These are phyloP conservation scores for Diaporthe humulicola DNA, from an alignment of 2,329 filamentous ascomycete genomes.

Conservation along the genomic window DNA sequence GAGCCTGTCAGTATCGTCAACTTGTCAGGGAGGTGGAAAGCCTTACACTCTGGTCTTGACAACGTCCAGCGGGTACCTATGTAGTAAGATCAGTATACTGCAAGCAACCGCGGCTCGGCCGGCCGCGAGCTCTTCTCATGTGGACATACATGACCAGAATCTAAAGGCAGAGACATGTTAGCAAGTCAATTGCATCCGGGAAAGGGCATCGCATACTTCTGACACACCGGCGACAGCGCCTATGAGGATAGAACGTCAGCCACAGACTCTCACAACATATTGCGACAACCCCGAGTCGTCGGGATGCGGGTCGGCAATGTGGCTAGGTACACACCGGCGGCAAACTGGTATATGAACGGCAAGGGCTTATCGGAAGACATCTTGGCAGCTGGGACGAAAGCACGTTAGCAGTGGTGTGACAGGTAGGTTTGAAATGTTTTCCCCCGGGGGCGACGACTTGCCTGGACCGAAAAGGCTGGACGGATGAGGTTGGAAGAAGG, in stretches of 20 bases:
- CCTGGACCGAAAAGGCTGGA: conserved; percentile 31
- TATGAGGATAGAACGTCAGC: conserved; percentile 53
- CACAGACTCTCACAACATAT: conserved; percentile 39
- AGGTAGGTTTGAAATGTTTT: neutral
- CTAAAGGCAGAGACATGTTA: conserved; percentile 59
- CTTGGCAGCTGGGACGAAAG: conserved; percentile 49
- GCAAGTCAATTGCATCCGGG: conserved; percentile 42
- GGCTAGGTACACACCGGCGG: conserved; percentile 80
- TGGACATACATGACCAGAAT: conserved; percentile 85
- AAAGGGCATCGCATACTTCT: conserved; percentile 74
- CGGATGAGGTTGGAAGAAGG: conserved; percentile 1
- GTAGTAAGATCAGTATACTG: conserved; percentile 35
- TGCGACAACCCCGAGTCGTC: conserved; percentile 40
- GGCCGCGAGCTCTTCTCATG: conserved; percentile 1
- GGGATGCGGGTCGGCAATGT: conserved; percentile 37
- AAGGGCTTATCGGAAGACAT: conserved; percentile 82
- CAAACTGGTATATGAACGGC: conserved; percentile 95
- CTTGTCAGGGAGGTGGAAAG: conserved; percentile 19
- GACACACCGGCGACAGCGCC: conserved; percentile 97
- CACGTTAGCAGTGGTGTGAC: neutral
- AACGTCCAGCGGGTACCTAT: conserved; percentile 97
- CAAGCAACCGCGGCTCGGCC: conserved; percentile 42
- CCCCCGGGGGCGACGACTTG: neutral
- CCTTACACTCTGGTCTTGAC: conserved; percentile 97
- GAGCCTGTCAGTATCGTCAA: conserved; percentile 33